Conservation (phyloP, 169 alveolate genomes). For the Cryptosporidium meleagridis region DNA sequence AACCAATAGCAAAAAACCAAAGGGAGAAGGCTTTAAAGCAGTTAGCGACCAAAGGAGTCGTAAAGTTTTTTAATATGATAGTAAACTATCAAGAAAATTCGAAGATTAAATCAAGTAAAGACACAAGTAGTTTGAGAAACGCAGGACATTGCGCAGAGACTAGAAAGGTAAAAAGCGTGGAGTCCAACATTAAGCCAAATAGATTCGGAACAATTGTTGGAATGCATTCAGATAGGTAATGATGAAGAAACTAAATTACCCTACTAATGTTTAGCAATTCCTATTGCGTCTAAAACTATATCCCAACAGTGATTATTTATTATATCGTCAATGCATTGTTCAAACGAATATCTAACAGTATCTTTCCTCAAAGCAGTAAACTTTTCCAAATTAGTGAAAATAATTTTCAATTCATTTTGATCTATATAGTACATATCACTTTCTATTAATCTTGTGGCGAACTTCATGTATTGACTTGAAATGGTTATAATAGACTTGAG, state of each 20-base stretch:
- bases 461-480: constrained; percentile 1
- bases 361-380: constrained; percentile 7
- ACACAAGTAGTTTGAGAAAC: too few species aligned
- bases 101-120: not conserved
- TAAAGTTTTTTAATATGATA: constrained; percentile 54
- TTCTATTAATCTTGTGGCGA: not conserved
- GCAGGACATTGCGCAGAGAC: not conserved
- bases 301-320: constrained; percentile 56
- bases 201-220: constrained; percentile 53
- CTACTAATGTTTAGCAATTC: not conserved
- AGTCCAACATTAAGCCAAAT: constrained; percentile 1
- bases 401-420: not conserved
- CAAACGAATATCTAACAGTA: not conserved
- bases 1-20: not conserved
- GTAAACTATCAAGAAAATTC: constrained; percentile 22
- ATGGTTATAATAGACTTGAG: not conserved
- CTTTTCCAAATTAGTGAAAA: not conserved
- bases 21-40: constrained; percentile 24
- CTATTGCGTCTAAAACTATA: not conserved
- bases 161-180: not conserved
- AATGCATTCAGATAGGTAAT: not conserved
- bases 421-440: not conserved
- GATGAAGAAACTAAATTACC: not conserved
- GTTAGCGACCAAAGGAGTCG: constrained; percentile 65
- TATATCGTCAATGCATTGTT: not conserved